Evolutionary conservation across 305 asterid species (phyloP), one percentile per base, ranked within the genome.

Genomic region (Ajuga reptans): DNA sequence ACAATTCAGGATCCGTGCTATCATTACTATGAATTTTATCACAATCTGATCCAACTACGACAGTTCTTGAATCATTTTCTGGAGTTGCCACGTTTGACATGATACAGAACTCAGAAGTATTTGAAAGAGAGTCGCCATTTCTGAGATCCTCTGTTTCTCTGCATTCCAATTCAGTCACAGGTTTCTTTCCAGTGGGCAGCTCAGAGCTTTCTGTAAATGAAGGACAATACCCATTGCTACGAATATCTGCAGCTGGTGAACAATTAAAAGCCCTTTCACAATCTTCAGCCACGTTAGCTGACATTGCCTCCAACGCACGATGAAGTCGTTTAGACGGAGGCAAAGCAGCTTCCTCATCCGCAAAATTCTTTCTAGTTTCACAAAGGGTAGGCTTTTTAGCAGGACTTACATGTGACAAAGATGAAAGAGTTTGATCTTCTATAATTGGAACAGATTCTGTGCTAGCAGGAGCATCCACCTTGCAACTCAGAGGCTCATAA

Each of bases 221-320:
- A 66, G 89, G 73, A 49, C 81, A 51, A 69, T 68, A 69, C 55
- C 79, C 88, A 60, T 81, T 80, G 64, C 72, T 75, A 57, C 71
- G 81, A 34, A 64, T 76, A 71, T 82, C 83, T 56, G 72, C 67
- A 36, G 59, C 54, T 46, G 81, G 77, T 33, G 86, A 69, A 68
- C 75, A 84, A 66, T 68, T 86, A 33, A 81, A 67, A 80, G 84
- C 79, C 65, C 71, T 78, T 64, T 74, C 79, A 71, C 72, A 73
- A 79, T 85, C 88, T 78, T 89, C 98, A 29, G 91, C 88, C 74
- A 82, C 94, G 51, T 91, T 87, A 54, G 96, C 98, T 43, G 98
- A 91, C 98, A 91, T 91, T 65, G 98, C 98, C 72, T 91, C 96
- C 81, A 91, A 72, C 8, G 98, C 98, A 76, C 98, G 96, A 73